Evolutionary conservation across 768 basidiomycete species (phyloP), one percentile per base, ranked within the genome.

Genomic region (Sporobolomyces roseus): DNA sequence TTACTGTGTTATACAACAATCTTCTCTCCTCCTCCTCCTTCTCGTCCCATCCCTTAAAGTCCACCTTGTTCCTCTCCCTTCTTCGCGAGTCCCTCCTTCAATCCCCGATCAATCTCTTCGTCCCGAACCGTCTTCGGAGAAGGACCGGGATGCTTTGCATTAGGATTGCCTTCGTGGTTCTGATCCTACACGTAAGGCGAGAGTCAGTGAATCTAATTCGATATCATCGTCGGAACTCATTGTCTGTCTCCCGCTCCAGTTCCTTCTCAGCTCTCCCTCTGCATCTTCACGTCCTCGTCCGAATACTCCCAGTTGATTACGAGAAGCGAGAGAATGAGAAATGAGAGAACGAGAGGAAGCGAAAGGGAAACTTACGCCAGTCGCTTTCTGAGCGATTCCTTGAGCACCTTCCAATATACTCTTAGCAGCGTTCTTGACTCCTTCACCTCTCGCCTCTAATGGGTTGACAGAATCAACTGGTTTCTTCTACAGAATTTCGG

Each of bases 401-500:
- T 41, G 25, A 8, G 32, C 49, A 17, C 67, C 67, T 4, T 51
- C 54, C 2, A 36, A 46, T 8, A 58, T 55, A 21, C 41, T 17
- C 55, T 68, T 68, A 23, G 25, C 61, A 0, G 50, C 61, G 32
- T 52, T 46, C 30, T 51, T 58, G 43, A 46, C 67, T 4, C 48
- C 49, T 23, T 63, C 49, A 3, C n/a, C 41, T 9, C 67, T 54
- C 16, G 67, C 67, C 1, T 29, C 10, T n/a, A 68, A 32, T 1
- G 67, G 67, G 49, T 63, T 55, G 23, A 10, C 23, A 3, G 16
- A 60, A 25, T 41, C 30, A 41, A 68, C 46, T 16, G 46, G 9
- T 30, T 59, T 12, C 43, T 63, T 68, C 67, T 68, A n/a, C n/a
- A n/a, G n/a, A n/a, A n/a, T n/a, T n/a, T 41, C 10, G 38, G 38